phyloP scores from a whole-genome alignment of 2,329 filamentous ascomycete genomes.

The Seiridium cupressi region DNA sequence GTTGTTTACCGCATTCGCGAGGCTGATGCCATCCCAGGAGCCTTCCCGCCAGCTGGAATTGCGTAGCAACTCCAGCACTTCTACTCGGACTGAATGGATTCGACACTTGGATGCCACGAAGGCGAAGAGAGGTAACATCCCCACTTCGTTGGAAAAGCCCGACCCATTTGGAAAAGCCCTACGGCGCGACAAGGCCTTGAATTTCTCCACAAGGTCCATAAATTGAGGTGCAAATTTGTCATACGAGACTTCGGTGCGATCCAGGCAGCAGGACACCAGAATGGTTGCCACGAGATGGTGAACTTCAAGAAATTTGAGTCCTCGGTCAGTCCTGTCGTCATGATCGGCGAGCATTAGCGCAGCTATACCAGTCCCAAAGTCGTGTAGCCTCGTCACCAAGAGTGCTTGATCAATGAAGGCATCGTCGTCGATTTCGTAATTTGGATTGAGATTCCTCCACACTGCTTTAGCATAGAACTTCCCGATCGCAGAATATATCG shows the following conservation, averaged over 20 bases:
- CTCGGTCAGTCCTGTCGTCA: conserved; percentile 7
- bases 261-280: conserved; percentile 21
- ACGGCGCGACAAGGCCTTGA: conserved; percentile 9
- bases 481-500: conserved; percentile 16
- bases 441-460: conserved; percentile 21
- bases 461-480: conserved; percentile 19
- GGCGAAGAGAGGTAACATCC: conserved; percentile 18
- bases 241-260: conserved; percentile 21
- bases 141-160: conserved; percentile 23
- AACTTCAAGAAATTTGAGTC: conserved; percentile 15
- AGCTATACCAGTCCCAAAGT: conserved; percentile 16
- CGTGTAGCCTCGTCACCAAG: conserved; percentile 14
- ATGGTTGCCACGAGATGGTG: conserved; percentile 17
- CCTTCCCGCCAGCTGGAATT: conserved; percentile 19
- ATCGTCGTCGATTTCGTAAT: conserved; percentile 17
- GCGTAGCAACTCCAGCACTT: conserved; percentile 16
- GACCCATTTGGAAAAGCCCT: conserved; percentile 5
- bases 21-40: conserved; percentile 21
- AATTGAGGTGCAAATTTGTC: conserved; percentile 21
- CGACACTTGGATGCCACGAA: conserved; percentile 24
- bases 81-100: conserved; percentile 11
- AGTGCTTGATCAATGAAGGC: conserved; percentile 16
- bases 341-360: conserved; percentile 8
- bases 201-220: conserved; percentile 15
- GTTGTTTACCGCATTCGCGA: conserved; percentile 15